Evolutionary conservation across 257 asterid species (phyloP).

Genomic region (Catharanthus roseus): DNA sequence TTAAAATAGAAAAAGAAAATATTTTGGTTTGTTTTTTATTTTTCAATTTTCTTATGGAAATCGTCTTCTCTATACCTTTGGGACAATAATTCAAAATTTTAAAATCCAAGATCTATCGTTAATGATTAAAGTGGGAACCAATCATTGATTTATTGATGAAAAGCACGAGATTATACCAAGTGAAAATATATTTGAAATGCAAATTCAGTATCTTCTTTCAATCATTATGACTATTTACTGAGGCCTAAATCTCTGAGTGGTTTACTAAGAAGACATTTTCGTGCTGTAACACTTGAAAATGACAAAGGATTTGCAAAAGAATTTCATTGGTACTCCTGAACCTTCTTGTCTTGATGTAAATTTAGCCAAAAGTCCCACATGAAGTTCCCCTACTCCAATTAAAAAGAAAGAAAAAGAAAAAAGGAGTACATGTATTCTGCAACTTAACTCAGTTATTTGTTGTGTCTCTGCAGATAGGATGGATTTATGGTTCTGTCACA

Average conservation of each 20-base stretch:
- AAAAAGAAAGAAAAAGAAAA: no score
- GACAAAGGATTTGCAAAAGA: neutral
- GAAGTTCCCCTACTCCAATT: no score
- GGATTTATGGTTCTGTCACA: conserved; percentile 98
- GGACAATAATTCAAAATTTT: no score
- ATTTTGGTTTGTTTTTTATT: no score
- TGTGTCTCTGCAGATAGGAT: conserved; percentile 71
- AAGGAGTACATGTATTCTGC: neutral
- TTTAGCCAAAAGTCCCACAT: neutral
- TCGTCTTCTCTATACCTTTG: no score
- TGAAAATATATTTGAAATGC: neutral
- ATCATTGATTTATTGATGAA: neutral
- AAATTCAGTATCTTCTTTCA: neutral
- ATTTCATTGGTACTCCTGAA: neutral
- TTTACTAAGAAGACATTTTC: no score
- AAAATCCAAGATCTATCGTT: neutral
- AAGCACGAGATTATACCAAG: no score
- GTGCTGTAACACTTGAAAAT: neutral
- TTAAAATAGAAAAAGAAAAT: no score
- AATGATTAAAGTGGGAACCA: neutral
- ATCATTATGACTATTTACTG: neutral
- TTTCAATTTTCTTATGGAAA: no score
- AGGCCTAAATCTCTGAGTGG: no score
- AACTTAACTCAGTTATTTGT: conserved; percentile 10
- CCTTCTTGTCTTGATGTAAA: neutral